Conservation (phyloP, 768 basidiomycete genomes). For the Dioszegia aurantiaca region DNA sequence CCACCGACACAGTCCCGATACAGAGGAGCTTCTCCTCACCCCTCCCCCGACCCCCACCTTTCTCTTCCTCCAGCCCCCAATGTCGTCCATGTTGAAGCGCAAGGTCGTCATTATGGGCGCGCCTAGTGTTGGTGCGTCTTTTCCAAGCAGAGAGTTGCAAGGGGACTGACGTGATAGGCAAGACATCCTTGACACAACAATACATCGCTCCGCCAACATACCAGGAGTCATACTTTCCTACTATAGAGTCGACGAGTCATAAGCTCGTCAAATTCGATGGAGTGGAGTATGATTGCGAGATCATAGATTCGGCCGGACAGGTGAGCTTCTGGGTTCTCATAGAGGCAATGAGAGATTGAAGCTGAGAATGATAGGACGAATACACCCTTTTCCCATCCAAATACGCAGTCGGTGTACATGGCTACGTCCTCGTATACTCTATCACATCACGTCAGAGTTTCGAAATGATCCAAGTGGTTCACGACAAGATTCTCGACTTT, state of each 20-base stretch:
- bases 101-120: constrained; percentile 53
- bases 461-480: constrained; percentile 88
- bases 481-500: constrained; percentile 89
- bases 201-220: constrained; percentile 85
- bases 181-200: constrained; percentile 87
- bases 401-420: constrained; percentile 94
- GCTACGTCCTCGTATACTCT: constrained; percentile 93
- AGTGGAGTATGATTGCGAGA: constrained; percentile 89
- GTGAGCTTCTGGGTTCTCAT: constrained; percentile 55
- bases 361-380: constrained; percentile 68
- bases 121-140: constrained; percentile 49
- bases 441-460: constrained; percentile 85
- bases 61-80: constrained; percentile 1
- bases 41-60: constrained; percentile 4
- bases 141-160: too few relatives aligned
- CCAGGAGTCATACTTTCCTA: constrained; percentile 89
- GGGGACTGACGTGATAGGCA: constrained; percentile 63
- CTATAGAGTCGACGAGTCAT: constrained; percentile 81
- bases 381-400: constrained; percentile 89
- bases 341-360: neutral
- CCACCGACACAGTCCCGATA: neutral
- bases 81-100: constrained; percentile 33
- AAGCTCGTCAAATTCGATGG: constrained; percentile 86
- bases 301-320: constrained; percentile 97
- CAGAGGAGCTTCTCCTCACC: constrained; percentile 11